Evolutionary conservation across 495 filamentous ascomycete genomes (phyloP).

Genomic region (Hypoxylon trugodes): DNA sequence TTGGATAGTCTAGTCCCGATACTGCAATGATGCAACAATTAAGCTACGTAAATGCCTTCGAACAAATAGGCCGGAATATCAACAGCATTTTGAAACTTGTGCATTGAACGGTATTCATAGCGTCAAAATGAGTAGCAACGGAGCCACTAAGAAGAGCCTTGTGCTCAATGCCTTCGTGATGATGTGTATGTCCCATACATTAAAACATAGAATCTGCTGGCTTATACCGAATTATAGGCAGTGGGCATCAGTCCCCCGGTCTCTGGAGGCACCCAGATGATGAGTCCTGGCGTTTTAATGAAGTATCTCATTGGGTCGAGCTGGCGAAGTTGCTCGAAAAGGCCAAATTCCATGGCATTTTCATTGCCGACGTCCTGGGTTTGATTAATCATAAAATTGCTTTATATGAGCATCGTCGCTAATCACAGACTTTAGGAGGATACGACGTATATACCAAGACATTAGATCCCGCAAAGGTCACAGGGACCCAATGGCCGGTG

Average conservation of each 20-base stretch:
- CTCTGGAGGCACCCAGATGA: conserved; percentile 67
- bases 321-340: conserved; percentile 65
- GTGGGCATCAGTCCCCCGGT: conserved; percentile 69
- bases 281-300: conserved; percentile 61
- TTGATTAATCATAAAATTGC: background rate
- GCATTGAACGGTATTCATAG: background rate
- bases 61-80: background rate
- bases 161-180: conserved; percentile 73
- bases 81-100: too few relatives aligned
- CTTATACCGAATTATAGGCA: conserved; percentile 48
- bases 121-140: conserved; percentile 10
- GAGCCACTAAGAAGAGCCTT: conserved; percentile 61
- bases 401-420: background rate
- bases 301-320: conserved; percentile 64
- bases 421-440: conserved; percentile 46
- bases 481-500: conserved; percentile 74
- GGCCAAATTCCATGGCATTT: conserved; percentile 69
- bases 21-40: background rate
- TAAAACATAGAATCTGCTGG: background rate
- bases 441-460: conserved; percentile 73
- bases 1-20: conserved; percentile 2
- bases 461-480: conserved; percentile 63
- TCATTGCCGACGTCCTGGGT: conserved; percentile 66
- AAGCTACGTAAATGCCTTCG: background rate
- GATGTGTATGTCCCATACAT: conserved; percentile 49